Conservation (phyloP, 495 filamentous ascomycete species). For the Acidomyces sp. region DNA sequence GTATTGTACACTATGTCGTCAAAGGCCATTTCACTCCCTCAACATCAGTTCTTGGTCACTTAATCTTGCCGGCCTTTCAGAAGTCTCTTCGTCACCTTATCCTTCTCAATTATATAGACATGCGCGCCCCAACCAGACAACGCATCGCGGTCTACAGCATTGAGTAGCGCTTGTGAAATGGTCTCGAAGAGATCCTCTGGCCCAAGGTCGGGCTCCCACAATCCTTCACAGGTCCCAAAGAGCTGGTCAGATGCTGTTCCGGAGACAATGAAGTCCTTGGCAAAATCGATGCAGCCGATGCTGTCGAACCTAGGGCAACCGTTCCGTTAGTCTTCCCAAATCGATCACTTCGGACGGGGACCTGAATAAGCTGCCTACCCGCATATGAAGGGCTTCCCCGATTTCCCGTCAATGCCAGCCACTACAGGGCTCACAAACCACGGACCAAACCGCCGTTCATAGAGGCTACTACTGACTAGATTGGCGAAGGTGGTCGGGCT, state of each 20-base stretch:
- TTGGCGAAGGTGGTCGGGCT: constrained; percentile 90
- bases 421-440: constrained; percentile 92
- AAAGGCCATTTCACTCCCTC: background rate
- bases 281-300: constrained; percentile 98
- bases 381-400: constrained; percentile 90
- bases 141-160: constrained; percentile 90
- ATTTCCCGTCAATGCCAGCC: constrained; percentile 84
- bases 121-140: constrained; percentile 96
- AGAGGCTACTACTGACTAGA: constrained; percentile 76
- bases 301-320: constrained; percentile 88
- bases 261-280: constrained; percentile 96
- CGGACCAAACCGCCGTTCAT: constrained; percentile 90
- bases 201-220: constrained; percentile 91
- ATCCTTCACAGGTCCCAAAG: constrained; percentile 94
- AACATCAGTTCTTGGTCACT: background rate
- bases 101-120: constrained; percentile 98
- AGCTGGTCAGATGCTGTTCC: constrained; percentile 94
- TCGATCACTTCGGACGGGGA: no score
- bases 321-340: no score
- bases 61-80: constrained; percentile 77
- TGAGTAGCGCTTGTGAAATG: constrained; percentile 90
- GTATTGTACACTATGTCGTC: background rate
- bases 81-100: constrained; percentile 96
- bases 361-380: constrained; percentile 31
- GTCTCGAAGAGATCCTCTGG: constrained; percentile 97